Evolutionary conservation across 495 filamentous ascomycete genomes (phyloP), one percentile per base, ranked within the genome.

Genomic region (Neurospora sp.): DNA sequence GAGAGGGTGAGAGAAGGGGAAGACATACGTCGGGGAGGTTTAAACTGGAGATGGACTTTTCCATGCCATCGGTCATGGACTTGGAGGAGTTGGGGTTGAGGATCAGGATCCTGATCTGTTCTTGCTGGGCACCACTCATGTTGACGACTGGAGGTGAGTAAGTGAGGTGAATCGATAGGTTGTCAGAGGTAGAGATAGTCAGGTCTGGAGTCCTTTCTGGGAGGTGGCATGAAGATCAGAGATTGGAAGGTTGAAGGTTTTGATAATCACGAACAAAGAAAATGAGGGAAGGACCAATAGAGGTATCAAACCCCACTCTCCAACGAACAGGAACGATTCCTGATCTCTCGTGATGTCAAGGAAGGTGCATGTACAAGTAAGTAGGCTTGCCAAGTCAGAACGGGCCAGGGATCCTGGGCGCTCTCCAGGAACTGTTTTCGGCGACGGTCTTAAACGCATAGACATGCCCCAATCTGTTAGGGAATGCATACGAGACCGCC

Each of bases 41-140:
- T 70, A 91, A 80, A n/a, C 78, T 73, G 35, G 87, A 81, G 73
- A 96, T 83, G 3, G 94, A 86, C 0, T 90, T 87, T 70, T 86
- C 87, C 71, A 98, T 82, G 5, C 88, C 89, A 11, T 90, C 85
- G 0, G 95, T 98, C 94, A 98, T 98, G 69, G 88, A 85, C 46
- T 82, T 77, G 3, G 91, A 94, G 35, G 93, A 95, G 82, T 98
- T 98, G 40, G 95, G 95, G 78, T 98, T 98, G 81, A 98, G 89
- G 76, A 97, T 87, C 76, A 97, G 84, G 77, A 97, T 93, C 62
- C 80, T 84, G 74, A 75, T 77, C 62, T 71, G 1, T 78, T 39
- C 81, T 79, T 39, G 79, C 70, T 37, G 81, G 75, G n/a, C 76
- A 72, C 27, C 72, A 7, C 77, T 40, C 83, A 85, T 84, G 40